Percentiles rank a stretch among this genome's conserved stretches.
Evolutionary conservation across 2,329 filamentous ascomycete species (phyloP).

Genomic region (Fusarium tjaetaba): DNA sequence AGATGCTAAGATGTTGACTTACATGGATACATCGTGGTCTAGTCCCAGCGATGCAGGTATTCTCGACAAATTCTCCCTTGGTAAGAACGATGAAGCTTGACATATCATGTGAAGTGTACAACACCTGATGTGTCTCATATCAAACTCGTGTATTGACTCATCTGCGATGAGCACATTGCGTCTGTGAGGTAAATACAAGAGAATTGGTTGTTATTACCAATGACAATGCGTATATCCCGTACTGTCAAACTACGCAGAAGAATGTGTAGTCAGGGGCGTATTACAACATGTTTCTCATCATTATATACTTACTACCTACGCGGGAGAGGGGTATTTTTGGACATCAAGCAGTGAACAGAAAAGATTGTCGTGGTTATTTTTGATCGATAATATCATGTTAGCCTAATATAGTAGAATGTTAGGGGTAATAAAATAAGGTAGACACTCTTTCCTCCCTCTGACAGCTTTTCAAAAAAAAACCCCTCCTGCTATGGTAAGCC

Average conservation of each 20-base stretch:
- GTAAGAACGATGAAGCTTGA: background rate
- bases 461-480: no score
- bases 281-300: background rate
- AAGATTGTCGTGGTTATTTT: no score
- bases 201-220: background rate
- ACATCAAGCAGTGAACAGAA: no score
- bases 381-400: no score
- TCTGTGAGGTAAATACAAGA: background rate
- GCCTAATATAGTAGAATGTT: no score
- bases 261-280: background rate
- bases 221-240: background rate
- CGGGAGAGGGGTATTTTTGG: no score
- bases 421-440: no score
- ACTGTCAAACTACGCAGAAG: background rate
- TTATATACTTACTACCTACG: background rate
- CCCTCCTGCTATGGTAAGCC: no score
- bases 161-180: background rate
- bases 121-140: background rate
- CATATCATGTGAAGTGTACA: background rate
- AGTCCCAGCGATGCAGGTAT: background rate
- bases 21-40: conserved; percentile 3
- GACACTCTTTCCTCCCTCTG: no score
- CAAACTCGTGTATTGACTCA: background rate
- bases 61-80: background rate
- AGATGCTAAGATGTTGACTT: conserved; percentile 4